Evolutionary conservation across 257 asterid species (phyloP), one percentile per base, ranked within the genome.

Genomic region (Plantago elongata): DNA sequence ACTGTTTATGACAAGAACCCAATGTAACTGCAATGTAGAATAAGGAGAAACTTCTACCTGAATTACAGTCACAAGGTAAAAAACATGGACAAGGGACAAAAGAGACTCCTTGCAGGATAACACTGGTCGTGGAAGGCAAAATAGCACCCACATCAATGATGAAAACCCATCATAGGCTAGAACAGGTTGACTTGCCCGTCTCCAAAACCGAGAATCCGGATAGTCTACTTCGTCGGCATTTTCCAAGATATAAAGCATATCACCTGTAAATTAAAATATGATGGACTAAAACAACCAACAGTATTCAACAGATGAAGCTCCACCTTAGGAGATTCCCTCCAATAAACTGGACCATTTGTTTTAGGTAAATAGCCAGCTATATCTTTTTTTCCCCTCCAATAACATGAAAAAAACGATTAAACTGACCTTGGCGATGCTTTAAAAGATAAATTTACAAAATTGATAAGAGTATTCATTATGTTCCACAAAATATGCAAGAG

Each of bases 121-220:
- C 42, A 85, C 71, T 61, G 94, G 94, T 69, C 83, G 66, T 43
- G 99, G 99, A 69, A 93, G 97, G 74, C 99, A 89, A 83, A 84
- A 93, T 15, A 89, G 78, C 11, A 78, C 74, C 99, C 97, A 93
- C 99, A 93, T 93, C 44, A 93, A 74, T 46, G 97, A 89, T 58
- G 97, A 83, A 85, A 93, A 93, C 58, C 95, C 78, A 76, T 93
- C 94, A 44, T 66, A 83, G 60, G 88, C 82, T 61, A 93, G 85
- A 71, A 89, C 66, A 65, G 99, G 97, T 70, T 79, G 84, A 59
- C 87, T 75, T 63, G 94, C 89, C 62, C 68, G 83, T 71, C 80
- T 81, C 96, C 96, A 93, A n/a, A 93, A 73, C 69, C 82, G 86
- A 65, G 77, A 67, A 67, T 93, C 99, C 38, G 94, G 95, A 66